Evolutionary conservation across 2,329 filamentous ascomycete genomes (phyloP).

Genomic region (Didymosphaeria variabile): DNA sequence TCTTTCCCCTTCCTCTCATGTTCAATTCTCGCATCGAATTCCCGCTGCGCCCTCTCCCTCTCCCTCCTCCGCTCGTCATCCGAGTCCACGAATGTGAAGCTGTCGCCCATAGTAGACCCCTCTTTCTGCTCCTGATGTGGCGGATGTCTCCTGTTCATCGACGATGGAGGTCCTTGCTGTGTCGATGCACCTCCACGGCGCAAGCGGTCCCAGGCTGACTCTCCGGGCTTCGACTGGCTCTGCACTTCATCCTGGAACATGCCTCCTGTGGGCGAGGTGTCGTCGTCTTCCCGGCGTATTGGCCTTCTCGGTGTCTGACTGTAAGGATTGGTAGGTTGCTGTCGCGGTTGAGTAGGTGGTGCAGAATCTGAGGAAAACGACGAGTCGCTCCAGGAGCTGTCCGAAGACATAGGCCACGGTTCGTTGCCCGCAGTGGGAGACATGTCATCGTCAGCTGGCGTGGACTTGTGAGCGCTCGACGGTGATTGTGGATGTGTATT

Average conservation of each 20-base stretch:
- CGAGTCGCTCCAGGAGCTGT: constrained; percentile 26
- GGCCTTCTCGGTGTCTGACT: constrained; percentile 27
- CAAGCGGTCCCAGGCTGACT: constrained; percentile 57
- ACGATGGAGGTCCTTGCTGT: constrained; percentile 24
- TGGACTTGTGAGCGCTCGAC: constrained; percentile 5
- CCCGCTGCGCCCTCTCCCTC: constrained; percentile 57
- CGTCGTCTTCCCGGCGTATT: constrained; percentile 44
- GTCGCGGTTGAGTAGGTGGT: constrained; percentile 2
- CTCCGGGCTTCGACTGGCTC: constrained; percentile 33
- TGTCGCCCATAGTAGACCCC: constrained; percentile 51
- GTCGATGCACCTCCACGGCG: constrained; percentile 43
- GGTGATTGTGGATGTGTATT: not conserved
- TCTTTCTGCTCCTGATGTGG: constrained; percentile 37
- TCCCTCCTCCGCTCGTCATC: constrained; percentile 56
- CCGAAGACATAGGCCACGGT: constrained; percentile 24
- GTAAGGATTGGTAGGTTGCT: constrained; percentile 11
- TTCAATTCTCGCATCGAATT: constrained; percentile 61
- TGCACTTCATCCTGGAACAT: constrained; percentile 44
- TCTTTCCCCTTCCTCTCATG: constrained; percentile 58
- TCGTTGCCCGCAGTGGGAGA: constrained; percentile 51
- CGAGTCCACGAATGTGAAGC: constrained; percentile 55
- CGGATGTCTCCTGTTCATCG: constrained; percentile 25
- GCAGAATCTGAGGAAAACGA: constrained; percentile 41
- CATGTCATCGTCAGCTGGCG: constrained; percentile 49
- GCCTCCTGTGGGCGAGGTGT: constrained; percentile 51